Base-by-base conservation (phyloP, 805 yeast genomes). In the Metahyphopichia silvanorum region DNA sequence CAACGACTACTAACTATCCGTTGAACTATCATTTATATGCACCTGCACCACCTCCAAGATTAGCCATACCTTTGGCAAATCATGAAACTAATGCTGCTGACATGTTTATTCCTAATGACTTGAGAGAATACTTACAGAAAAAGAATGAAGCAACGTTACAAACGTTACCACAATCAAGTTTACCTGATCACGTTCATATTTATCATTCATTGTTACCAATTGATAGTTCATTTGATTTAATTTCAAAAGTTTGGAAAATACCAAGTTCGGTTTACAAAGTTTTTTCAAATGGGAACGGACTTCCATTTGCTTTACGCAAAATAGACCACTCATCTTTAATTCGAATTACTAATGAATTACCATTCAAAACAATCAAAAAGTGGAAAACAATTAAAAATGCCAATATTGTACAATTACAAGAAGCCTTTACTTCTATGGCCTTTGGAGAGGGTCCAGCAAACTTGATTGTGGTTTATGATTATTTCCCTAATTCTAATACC, bases 11-110 rank as follows among this genome's bases (percentile, higher is more conserved):
- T 29, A 34, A 46, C 10, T 77, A 62, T 42, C 83, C 84, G 0
- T 61, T 86, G 27, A 87, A 87, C 49, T 85, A 86, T 53, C 96
- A 89, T 58, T 60, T 87, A 24, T 89, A 91, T 59, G 93, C 96
- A 0, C 97, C 97, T 2, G 73, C 77, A 19, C 91, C 96, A 7
- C 86, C 89, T 3, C 89, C 88, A 6, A 79, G 82, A 49, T 55
- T 80, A 29, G 68, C 71, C 25, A 57, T 74, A 7, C 78, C 80
- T 10, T 62, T 84, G 40, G 71, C 73, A 30, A 77, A 86, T 1
- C 79, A 88, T 52, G 89, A 88, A 58, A 73, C 87, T 26, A 77
- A 77, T 20, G 75, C 81, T 3, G 75, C 76, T 34, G 74, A 72
- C 36, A 67, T 93, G 49, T 89, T 89, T 52, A 73, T 91, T 8